A percentile compares a stretch with the other conserved stretches of the same genome.
Evolutionary conservation across 176 grass and related monocot genomes (phyloP).

Genomic region (Paspalum vaginatum): DNA sequence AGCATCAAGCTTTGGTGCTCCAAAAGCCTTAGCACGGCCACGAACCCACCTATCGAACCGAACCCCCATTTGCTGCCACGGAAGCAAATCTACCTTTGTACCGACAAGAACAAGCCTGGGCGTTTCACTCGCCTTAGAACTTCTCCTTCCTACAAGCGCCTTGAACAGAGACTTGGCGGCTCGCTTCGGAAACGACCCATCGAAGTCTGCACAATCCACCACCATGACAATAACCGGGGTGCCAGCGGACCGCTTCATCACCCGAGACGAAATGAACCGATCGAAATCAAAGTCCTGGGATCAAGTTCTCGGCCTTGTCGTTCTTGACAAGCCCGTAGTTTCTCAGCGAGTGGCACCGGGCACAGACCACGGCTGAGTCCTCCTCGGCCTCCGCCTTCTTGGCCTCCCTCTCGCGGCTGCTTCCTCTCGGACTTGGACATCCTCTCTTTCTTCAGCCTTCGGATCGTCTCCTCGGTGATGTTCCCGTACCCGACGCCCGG

Average conservation of each 20-base stretch:
- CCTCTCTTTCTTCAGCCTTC: conserved; percentile 79
- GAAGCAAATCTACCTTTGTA: conserved; percentile 83
- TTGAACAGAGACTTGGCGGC: conserved; percentile 83
- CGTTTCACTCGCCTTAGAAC: conserved; percentile 59
- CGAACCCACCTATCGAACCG: conserved; percentile 87
- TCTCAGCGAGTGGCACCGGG: conserved; percentile 83
- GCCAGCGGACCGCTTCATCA: conserved; percentile 70
- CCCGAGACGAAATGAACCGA: conserved; percentile 70
- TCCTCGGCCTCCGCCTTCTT: conserved; percentile 55
- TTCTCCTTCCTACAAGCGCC: conserved; percentile 62
- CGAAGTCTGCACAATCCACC: conserved; percentile 87
- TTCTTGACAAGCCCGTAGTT: conserved; percentile 94
- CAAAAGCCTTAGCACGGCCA: conserved; percentile 73
- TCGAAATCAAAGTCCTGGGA: conserved; percentile 95
- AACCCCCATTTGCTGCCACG: conserved; percentile 71
- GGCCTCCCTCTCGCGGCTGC: conserved; percentile 51
- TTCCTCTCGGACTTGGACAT: conserved; percentile 87
- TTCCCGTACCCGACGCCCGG: conserved; percentile 79
- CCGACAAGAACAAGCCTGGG: conserved; percentile 84
- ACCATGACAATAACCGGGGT: conserved; percentile 79
- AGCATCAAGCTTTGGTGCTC: conserved; percentile 77
- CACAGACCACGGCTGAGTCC: conserved; percentile 60
- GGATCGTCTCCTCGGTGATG: conserved; percentile 68
- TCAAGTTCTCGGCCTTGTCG: conserved; percentile 80
- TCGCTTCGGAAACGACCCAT: conserved; percentile 85